Conservation (phyloP, 2,329 filamentous ascomycete species). For the Clarireedia hainanense region DNA sequence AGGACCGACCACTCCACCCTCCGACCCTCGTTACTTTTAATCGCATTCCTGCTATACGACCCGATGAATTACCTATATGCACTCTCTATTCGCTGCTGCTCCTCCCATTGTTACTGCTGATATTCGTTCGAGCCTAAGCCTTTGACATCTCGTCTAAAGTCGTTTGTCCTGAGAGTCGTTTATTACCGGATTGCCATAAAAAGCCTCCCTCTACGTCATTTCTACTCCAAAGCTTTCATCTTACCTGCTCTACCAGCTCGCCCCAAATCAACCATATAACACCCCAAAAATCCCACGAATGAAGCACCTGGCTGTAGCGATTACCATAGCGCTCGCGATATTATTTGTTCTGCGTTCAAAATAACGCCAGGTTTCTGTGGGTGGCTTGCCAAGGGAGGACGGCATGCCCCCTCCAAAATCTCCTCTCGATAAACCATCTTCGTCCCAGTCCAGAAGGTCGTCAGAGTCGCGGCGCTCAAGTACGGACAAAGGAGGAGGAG, state of each 20-base stretch:
- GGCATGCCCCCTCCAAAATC: conserved; percentile 28
- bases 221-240: background rate
- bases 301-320: conserved; percentile 3
- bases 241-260: background rate
- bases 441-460: conserved; percentile 19
- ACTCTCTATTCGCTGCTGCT: no score
- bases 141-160: no score
- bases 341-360: conserved; percentile 7
- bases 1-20: no score
- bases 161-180: background rate
- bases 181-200: background rate
- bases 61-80: no score
- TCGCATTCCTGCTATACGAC: no score
- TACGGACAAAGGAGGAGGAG: conserved; percentile 20
- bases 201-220: background rate
- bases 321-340: conserved; percentile 8
- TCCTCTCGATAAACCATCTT: conserved; percentile 24
- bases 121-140: no score
- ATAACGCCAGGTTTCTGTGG: conserved; percentile 8
- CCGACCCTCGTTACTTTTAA: no score
- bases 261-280: background rate
- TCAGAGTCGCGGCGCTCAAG: conserved; percentile 17
- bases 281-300: conserved; percentile 2
- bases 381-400: conserved; percentile 9
- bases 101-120: no score